phyloP scores from a whole-genome alignment of 2,329 filamentous ascomycete species.

The Aspergillus arachidicola region DNA sequence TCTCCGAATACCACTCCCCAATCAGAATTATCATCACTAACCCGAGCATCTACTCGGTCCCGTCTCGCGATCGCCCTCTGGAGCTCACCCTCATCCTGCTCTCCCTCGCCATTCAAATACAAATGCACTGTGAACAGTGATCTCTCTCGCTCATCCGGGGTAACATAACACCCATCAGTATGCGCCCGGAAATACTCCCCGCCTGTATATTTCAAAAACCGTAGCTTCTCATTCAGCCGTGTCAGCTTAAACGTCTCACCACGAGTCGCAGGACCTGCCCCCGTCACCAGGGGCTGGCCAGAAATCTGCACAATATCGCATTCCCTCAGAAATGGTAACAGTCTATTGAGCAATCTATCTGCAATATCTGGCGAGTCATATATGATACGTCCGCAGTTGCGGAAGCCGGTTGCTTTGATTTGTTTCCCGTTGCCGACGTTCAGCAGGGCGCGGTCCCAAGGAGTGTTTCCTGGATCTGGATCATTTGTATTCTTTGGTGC shows the following conservation, averaged over 20 bases:
- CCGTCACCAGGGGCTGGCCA: constrained; percentile 45
- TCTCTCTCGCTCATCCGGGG: constrained; percentile 54
- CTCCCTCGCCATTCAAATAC: constrained; percentile 53
- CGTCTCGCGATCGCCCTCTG: constrained; percentile 18
- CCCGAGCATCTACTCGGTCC: background rate
- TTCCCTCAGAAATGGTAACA: constrained; percentile 50
- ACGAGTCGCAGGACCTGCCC: constrained; percentile 36
- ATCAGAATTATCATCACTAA: background rate
- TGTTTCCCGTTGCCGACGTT: constrained; percentile 66
- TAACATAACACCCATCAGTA: constrained; percentile 66
- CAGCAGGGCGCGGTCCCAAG: constrained; percentile 70
- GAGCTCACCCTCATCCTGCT: constrained; percentile 33
- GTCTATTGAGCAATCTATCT: constrained; percentile 64
- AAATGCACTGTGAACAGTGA: constrained; percentile 59
- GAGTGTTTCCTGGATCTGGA: constrained; percentile 12
- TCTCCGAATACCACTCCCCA: constrained; percentile 6
- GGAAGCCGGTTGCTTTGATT: constrained; percentile 56
- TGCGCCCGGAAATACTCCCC: constrained; percentile 76
- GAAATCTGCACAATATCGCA: constrained; percentile 48
- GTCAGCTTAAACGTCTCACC: constrained; percentile 38
- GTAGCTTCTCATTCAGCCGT: constrained; percentile 69
- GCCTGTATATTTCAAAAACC: constrained; percentile 71
- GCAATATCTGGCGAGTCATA: constrained; percentile 68
- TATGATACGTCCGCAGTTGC: constrained; percentile 74
- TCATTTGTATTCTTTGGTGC: background rate